Base-by-base conservation (phyloP, 2,329 filamentous ascomycete species). In the Diplodia seriata region DNA sequence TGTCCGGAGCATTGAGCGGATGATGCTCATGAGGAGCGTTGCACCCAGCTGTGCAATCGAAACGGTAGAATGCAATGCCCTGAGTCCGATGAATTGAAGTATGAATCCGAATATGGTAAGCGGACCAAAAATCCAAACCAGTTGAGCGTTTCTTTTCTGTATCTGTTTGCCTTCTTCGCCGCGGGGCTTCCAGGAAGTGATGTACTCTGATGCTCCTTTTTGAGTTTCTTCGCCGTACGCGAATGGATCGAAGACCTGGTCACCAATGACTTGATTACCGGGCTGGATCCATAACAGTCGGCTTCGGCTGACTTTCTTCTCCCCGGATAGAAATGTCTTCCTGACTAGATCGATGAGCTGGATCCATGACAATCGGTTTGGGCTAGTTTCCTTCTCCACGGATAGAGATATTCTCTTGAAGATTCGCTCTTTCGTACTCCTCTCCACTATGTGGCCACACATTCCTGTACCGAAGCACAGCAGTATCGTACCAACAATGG, bases 31-130 rank as follows among this genome's bases (percentile, higher is more conserved):
- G 18, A 64, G 3, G 6, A 64, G 2, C 1, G 36, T 64, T 11
- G 20, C 47, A 38, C 61, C 47, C 15, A 64, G 18, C 8, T 64
- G 61, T 1, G 61, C 61, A 23, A 64, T 49, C 1, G 61, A 51
- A 1, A 64, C 11, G 0, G 61, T 36, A 1, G 61, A 53, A 23
- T 64, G 47, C 8, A 51, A 23, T 2, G 61, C 61, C 8, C 61
- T 5, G 2, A 64, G 49, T 0, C 61, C 61, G 4, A 64, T 11
- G 12, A 64, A 53, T 18, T 64, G 47, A 2, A 64, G 29, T 7
- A 54, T 18, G 9, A 53, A 40, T 18, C 29, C 47, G 12, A 36
- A 51, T 1, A 53, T 7, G 4, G 61, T 36, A 4, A 53, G 7
- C 6, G 47, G n/a, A n/a, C 23, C 33, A 11, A 33, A 49, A 2